Evolutionary conservation across 2,329 filamentous ascomycete genomes (phyloP), one percentile per base, ranked within the genome.

Genomic region (Nigrospora oryzae): DNA sequence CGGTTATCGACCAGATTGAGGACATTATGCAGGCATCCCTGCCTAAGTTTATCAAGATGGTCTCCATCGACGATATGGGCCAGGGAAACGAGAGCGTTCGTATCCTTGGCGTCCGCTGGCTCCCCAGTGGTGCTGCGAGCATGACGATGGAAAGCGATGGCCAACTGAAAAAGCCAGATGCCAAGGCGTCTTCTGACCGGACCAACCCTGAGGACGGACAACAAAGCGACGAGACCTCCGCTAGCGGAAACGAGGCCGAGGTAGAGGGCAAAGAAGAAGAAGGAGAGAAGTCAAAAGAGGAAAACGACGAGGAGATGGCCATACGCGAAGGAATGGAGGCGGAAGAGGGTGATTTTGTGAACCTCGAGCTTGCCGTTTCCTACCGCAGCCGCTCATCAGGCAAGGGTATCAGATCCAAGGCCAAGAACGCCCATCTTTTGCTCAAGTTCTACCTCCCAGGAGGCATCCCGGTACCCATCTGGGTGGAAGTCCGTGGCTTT

Each of bases 1-100:
- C 77, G 32, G 60, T 88, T 2, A 75, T 79, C 1, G 84, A 89
- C 54, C 84, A 78, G 28, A 72, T 89, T 4, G 85, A 89, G 62
- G 85, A 89, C 58, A 81, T 89, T 40, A 89, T 89, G 85, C 85
- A 89, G 63, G 84, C 84, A 3, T 85, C 81, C 10, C 64, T 88
- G 15, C 83, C 85, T 1, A 79, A 74, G 46, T 61, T 84, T 33
- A 73, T 88, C 31, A 77, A 84, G 40, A 87, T 87, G 84, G 81
- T 88, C 37, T 83, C 81, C 43, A 78, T 88, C 8, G 83, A 88
- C 40, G 84, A 89, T 50, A 76, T 89, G 46, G 84, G 84, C 0
- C 84, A 89, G 60, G 85, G 85, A 8, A 86, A 78, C 48, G 84
- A 88, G 55, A 71, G 81, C 0, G 56, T 89, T 34, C 76, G 84